Evolutionary conservation across 257 asterid genomes (phyloP), one percentile per base, ranked within the genome.

Genomic region (Buddleja alternifolia): DNA sequence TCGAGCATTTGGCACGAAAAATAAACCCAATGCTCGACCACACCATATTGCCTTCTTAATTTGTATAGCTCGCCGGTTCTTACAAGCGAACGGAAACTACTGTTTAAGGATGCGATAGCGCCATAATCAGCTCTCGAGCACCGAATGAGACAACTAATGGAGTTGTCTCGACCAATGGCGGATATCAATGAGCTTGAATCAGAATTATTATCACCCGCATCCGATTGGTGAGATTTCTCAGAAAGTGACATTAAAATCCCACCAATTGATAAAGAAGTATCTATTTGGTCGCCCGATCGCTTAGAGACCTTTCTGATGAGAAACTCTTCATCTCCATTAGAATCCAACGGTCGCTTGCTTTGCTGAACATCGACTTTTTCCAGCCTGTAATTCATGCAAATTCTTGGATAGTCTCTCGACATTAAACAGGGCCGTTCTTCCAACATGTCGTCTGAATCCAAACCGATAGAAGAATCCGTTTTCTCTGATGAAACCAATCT

Each of bases 21-120:
- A 68, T 83, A 86, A 41, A 86, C 83, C 92, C 92, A 86, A 60
- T 86, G 92, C 85, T 86, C 99, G 8, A 93, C 75, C n/a, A 90
- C 81, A n/a, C 77, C 81, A 3, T 66, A 63, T 65, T 70, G 75
- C 66, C 82, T 54, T 74, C 92, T 72, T 67, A 81, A 24, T 46
- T 67, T 70, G 15, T 83, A 86, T 6, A 86, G 80, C 53, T 86
- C 84, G 1, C 92, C 92, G 0, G 71, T 79, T 45, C 79, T 71
- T 65, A 86, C 39, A 24, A 93, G 85, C 0, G 88, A 77, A 23
- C 84, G 89, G 32, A 93, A 93, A 66, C 84, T 83, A 19, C 76
- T 29, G 66, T 86, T 86, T 56, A 83, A 61, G 16, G 86, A 79
- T 3, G 92, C 86, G 12, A 86, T 61, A 8, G 73, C 59, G 0